phyloP scores from a whole-genome alignment of 345 rosid species.

The Eucalyptus rudis region DNA sequence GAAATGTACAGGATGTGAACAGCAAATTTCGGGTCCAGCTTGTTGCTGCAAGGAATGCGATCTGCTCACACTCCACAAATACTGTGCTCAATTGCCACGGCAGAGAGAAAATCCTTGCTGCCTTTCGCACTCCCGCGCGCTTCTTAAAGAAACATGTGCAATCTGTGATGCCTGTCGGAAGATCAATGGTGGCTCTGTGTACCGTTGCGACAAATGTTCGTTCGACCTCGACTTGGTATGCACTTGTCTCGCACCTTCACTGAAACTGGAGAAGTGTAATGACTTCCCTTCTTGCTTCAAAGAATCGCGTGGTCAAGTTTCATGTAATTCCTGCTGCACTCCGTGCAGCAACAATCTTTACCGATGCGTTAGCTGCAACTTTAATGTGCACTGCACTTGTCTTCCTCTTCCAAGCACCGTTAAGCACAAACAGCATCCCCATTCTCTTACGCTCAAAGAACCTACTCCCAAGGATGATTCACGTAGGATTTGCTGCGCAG shows the following conservation, averaged over 20 bases:
- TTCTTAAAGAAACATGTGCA: neutral
- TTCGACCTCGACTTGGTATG: neutral
- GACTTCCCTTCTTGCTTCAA: neutral
- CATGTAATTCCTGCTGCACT: neutral
- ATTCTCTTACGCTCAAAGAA: neutral
- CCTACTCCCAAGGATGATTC: neutral
- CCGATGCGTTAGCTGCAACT: neutral
- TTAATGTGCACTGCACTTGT: neutral
- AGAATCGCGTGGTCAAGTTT: neutral
- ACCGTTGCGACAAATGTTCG: neutral
- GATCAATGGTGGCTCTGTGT: neutral
- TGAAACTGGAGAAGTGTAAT: neutral
- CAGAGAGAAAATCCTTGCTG: neutral
- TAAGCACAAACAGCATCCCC: neutral
- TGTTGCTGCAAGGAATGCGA: neutral
- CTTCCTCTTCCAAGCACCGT: neutral
- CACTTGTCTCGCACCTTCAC: neutral
- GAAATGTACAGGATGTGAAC: neutral
- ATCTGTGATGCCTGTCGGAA: neutral
- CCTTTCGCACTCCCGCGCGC: neutral
- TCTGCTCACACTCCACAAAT: neutral
- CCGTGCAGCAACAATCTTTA: neutral
- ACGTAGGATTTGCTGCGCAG: neutral
- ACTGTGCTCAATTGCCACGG: neutral
- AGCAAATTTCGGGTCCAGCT: neutral